A percentile compares a stretch with the other conserved stretches of the same genome.
Evolutionary conservation across 2,329 filamentous ascomycete genomes (phyloP).

Genomic region (Trichoderma citrinoviride): DNA sequence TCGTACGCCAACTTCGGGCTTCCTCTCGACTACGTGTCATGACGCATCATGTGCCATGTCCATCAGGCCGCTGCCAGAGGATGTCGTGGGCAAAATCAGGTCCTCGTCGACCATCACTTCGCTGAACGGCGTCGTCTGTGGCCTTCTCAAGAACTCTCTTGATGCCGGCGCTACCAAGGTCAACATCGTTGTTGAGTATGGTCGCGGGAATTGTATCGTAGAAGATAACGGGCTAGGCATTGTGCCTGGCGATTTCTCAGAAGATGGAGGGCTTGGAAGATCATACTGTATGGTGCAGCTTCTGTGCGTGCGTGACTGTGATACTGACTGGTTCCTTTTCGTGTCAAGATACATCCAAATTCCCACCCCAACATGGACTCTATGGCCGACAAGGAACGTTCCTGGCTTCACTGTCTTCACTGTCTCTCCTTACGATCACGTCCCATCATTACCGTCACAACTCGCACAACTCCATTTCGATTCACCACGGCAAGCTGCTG

Average conservation of each 20-base stretch:
- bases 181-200: constrained; percentile 69
- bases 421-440: constrained; percentile 74
- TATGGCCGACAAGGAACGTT: constrained; percentile 74
- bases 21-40: constrained; percentile 21
- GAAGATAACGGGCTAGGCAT: constrained; percentile 88
- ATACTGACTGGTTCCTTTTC: constrained; percentile 15
- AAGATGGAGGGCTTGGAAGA: constrained; percentile 68
- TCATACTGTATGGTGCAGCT: constrained; percentile 61
- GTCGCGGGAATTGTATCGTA: constrained; percentile 70
- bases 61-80: constrained; percentile 66
- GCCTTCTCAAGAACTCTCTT: constrained; percentile 77
- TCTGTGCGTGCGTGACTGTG: not conserved
- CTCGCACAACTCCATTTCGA: constrained; percentile 61
- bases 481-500: constrained; percentile 68
- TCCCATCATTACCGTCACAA: constrained; percentile 64
- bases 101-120: constrained; percentile 79
- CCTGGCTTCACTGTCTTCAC: constrained; percentile 68
- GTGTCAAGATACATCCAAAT: constrained; percentile 73
- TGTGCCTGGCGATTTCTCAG: constrained; percentile 65
- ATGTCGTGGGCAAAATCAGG: constrained; percentile 75
- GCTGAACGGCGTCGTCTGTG: constrained; percentile 67
- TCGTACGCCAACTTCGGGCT: not conserved
- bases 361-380: constrained; percentile 41
- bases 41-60: constrained; percentile 45
- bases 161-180: constrained; percentile 73